These are phyloP conservation scores for Vigna mungo DNA, from an alignment of 306 rosid species.

Conservation along the genomic window DNA sequence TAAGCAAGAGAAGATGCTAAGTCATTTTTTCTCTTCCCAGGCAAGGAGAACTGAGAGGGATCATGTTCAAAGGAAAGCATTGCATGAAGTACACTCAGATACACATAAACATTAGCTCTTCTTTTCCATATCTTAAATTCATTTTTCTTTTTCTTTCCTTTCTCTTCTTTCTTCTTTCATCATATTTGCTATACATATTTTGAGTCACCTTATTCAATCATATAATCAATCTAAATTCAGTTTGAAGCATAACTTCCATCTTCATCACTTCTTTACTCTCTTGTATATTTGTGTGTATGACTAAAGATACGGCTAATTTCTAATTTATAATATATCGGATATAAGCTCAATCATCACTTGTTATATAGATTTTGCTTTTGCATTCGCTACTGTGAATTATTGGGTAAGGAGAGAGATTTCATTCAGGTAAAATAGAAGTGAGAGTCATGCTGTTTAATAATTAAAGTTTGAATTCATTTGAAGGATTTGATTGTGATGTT, in stretches of 20 bases:
- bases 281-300: no score
- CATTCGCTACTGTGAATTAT: neutral
- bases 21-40: conserved; percentile 12
- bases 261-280: conserved; percentile 15
- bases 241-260: neutral
- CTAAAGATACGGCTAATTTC: no score
- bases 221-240: conserved; percentile 13
- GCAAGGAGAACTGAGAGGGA: conserved; percentile 28
- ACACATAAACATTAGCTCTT: conserved; percentile 41
- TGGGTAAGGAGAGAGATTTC: neutral
- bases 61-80: conserved; percentile 48
- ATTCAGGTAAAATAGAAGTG: neutral
- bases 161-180: neutral
- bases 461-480: conserved; percentile 3
- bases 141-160: neutral
- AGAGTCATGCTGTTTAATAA: conserved; percentile 2
- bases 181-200: conserved; percentile 24
- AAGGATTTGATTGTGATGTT: neutral
- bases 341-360: neutral
- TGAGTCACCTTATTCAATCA: conserved; percentile 9
- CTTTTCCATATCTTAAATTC: conserved; percentile 8
- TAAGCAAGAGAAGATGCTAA: no score
- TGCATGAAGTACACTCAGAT: conserved; percentile 59
- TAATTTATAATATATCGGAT: no score
- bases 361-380: neutral